Evolutionary conservation across 2,329 filamentous ascomycete species (phyloP).

Genomic region (Knufia petricola): DNA sequence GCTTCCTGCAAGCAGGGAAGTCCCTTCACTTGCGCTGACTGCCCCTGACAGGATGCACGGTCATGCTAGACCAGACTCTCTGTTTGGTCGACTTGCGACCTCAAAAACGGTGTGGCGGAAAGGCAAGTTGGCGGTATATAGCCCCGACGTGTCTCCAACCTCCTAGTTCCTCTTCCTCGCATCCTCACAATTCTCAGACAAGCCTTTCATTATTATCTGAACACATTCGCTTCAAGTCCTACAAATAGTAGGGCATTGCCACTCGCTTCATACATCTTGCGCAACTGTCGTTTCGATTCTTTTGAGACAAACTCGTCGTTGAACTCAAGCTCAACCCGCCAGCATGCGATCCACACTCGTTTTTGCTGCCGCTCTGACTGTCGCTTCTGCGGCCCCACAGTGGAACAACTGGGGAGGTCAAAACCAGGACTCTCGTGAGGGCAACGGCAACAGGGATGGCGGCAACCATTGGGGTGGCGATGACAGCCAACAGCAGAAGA

Average conservation of each 20-base stretch:
- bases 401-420: slow-evolving; percentile 12
- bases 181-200: background rate
- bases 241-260: slow-evolving; percentile 7
- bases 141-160: slow-evolving; percentile 7
- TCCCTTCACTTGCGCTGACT: slow-evolving; percentile 6
- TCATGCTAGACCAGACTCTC: slow-evolving; percentile 2
- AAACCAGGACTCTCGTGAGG: background rate
- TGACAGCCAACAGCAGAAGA: background rate
- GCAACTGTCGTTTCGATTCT: no score
- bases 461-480: slow-evolving; percentile 14
- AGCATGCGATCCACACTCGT: slow-evolving; percentile 19
- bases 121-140: slow-evolving; percentile 9
- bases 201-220: background rate
- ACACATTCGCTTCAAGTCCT: slow-evolving; percentile 11
- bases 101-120: slow-evolving; percentile 5
- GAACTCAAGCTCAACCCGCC: background rate
- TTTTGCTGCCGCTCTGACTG: slow-evolving; percentile 16
- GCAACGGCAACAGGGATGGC: slow-evolving; percentile 14
- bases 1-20: slow-evolving; percentile 4
- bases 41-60: slow-evolving; percentile 7
- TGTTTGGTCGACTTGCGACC: slow-evolving; percentile 9
- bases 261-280: slow-evolving; percentile 3
- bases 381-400: slow-evolving; percentile 15
- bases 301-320: no score
- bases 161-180: background rate